phyloP scores from a whole-genome alignment of 805 yeast species.

The Clavispora vitiphila region DNA sequence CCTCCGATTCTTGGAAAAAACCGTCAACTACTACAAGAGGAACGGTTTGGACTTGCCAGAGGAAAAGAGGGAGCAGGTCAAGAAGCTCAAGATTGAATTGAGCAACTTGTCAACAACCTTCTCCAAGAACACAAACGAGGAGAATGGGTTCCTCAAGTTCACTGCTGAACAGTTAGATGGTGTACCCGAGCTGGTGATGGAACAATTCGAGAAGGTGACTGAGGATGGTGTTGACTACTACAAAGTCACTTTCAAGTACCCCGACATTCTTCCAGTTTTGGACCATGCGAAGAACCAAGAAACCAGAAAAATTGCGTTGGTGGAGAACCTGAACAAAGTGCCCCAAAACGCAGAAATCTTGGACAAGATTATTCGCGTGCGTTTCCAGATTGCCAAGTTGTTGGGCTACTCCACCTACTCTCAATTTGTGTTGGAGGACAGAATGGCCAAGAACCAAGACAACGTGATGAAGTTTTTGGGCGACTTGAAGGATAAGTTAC shows the following conservation, averaged over 20 bases:
- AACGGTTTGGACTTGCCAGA: constrained; percentile 62
- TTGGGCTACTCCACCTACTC: constrained; percentile 69
- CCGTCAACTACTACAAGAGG: constrained; percentile 53
- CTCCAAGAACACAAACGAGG: constrained; percentile 66
- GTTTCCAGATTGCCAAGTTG: constrained; percentile 56
- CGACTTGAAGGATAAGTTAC: constrained; percentile 55
- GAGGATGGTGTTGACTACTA: constrained; percentile 36
- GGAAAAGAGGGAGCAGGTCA: constrained; percentile 51
- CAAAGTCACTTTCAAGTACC: constrained; percentile 77
- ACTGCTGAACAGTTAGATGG: constrained; percentile 66
- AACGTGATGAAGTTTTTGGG: constrained; percentile 57
- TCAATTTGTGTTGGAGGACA: constrained; percentile 64
- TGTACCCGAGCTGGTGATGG: constrained; percentile 60
- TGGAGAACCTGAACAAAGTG: constrained; percentile 61
- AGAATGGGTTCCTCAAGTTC: constrained; percentile 55
- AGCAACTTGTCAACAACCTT: constrained; percentile 54
- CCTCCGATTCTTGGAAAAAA: constrained; percentile 51
- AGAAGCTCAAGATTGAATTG: constrained; percentile 53
- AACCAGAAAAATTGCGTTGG: constrained; percentile 62
- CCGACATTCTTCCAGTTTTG: constrained; percentile 73
- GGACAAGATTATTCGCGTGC: constrained; percentile 51
- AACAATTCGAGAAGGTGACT: constrained; percentile 48
- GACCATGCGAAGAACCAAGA: constrained; percentile 60
- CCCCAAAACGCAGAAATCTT: constrained; percentile 61
- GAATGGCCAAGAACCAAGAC: constrained; percentile 71